phyloP scores from a whole-genome alignment of 1,139 yeast genomes.

The Scheffersomyces stambukii region DNA sequence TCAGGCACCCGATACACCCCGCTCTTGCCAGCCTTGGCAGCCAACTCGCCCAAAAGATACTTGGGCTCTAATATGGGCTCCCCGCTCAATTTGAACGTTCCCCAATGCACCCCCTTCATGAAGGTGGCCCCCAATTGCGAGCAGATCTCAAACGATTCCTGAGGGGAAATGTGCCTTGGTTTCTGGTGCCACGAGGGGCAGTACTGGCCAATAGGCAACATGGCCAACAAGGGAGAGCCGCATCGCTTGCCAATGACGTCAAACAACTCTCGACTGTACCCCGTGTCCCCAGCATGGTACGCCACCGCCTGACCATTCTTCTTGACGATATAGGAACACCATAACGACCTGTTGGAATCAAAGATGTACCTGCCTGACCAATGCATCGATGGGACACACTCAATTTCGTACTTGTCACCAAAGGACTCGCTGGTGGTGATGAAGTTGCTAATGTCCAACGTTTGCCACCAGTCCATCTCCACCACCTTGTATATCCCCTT shows the following conservation, averaged over 20 bases:
- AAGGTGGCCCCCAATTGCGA: constrained; percentile 55
- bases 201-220: constrained; percentile 92
- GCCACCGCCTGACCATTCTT: constrained; percentile 65
- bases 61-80: constrained; percentile 88
- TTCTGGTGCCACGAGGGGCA: constrained; percentile 93
- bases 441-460: constrained; percentile 37
- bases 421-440: constrained; percentile 22
- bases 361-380: constrained; percentile 85
- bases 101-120: constrained; percentile 93
- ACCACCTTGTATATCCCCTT: constrained; percentile 53
- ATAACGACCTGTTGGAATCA: constrained; percentile 75
- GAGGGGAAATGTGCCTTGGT: constrained; percentile 84
- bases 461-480: constrained; percentile 95
- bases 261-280: constrained; percentile 73
- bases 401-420: constrained; percentile 64
- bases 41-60: constrained; percentile 23
- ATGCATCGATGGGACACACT: constrained; percentile 95
- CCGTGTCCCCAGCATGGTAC: constrained; percentile 95
- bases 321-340: constrained; percentile 81
- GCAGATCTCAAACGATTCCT: constrained; percentile 68
- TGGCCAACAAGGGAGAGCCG: constrained; percentile 64
- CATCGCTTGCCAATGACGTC: constrained; percentile 55
- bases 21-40: constrained; percentile 16
- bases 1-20: constrained; percentile 32
- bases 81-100: constrained; percentile 84